A percentile compares a stretch with the other conserved stretches of the same genome.
These are phyloP conservation scores for Basipetospora sp. DNA, from an alignment of 2,329 filamentous ascomycete genomes.

Conservation along the genomic window DNA sequence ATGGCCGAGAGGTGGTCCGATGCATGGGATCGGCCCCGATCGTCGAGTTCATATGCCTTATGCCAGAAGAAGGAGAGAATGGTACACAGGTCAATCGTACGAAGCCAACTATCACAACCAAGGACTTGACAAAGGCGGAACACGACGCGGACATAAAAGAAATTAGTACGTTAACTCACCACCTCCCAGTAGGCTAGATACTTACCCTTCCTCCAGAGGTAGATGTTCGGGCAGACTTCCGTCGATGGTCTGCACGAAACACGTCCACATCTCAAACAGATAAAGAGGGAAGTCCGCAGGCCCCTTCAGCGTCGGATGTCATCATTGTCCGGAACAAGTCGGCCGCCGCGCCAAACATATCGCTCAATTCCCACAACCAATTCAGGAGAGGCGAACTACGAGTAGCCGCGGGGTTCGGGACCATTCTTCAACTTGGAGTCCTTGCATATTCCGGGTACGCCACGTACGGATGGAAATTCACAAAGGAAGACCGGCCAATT, in stretches of 20 bases:
- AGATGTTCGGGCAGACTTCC: not conserved
- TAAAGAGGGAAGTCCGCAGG: not conserved
- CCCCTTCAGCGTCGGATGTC: not conserved
- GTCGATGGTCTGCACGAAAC: not conserved
- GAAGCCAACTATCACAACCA: not conserved
- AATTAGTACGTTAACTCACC: too few species aligned
- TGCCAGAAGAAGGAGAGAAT: not conserved
- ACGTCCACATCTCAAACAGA: not conserved
- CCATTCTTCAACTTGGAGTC: conserved; percentile 13
- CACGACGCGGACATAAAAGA: too few species aligned
- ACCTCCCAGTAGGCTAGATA: too few species aligned
- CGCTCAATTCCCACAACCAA: conserved; percentile 7
- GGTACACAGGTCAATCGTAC: not conserved
- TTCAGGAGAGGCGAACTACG: conserved; percentile 7
- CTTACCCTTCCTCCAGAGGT: not conserved
- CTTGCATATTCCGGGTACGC: conserved; percentile 9
- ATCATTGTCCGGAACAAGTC: not conserved
- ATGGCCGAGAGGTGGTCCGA: conserved; percentile 17
- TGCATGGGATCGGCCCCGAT: conserved; percentile 20
- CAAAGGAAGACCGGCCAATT: conserved; percentile 7
- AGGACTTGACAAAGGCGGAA: not conserved
- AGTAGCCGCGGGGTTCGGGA: conserved; percentile 10
- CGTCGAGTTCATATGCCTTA: conserved; percentile 15
- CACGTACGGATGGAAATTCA: conserved; percentile 6
- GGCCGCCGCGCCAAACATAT: conserved; percentile 1